Evolutionary conservation across 176 grass and related monocot genomes (phyloP), one percentile per base, ranked within the genome.

Genomic region (Hordeum vulgare): DNA sequence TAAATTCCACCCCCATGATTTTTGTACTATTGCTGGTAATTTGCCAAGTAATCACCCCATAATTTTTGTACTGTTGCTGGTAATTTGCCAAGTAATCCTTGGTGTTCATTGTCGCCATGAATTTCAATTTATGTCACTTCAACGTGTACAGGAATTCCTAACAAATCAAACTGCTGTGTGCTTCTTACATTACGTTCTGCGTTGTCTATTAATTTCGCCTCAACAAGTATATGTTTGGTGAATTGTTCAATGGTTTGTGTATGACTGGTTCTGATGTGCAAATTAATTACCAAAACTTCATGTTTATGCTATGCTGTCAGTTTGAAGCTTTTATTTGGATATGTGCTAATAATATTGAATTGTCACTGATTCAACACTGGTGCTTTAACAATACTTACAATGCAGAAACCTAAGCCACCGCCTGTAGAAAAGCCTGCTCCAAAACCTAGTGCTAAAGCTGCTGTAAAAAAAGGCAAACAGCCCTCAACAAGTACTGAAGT

Each of bases 381-480:
- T 71, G 21, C 25, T 27, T n/a, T n/a, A n/a, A n/a, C n/a, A 40
- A 81, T 88, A n/a, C 11, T 3, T 83, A 8, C 25, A 83, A 60
- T 89, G 68, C 81, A 96, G 94, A 92, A 85, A 91, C 89, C 88
- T 59, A 91, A 93, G 77, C 86, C 88, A 27, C 77, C 26, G 1
- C 83, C 85, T 85, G 73, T 79, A 44, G 90, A 82, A 85, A 90
- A 89, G 75, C 12, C 79, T 10, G 65, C 25, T 18, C 10, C 80
- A 14, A 93, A 96, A 80, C 41, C 80, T 42, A 90, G 86, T 28
- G 54, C 20, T 47, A 96, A 96, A 88, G 81, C 53, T 60, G 67
- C 88, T 78, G 83, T 77, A 6, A 96, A 93, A 77, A 96, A 93
- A 58, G 91, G 86, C 69, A 96, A 96, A 60, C 83, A 96, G 40